Percentiles rank a stretch among this genome's conserved stretches.
These are phyloP conservation scores for Oryza punctata DNA, from an alignment of 176 grass and related monocot species.

Conservation along the genomic window DNA sequence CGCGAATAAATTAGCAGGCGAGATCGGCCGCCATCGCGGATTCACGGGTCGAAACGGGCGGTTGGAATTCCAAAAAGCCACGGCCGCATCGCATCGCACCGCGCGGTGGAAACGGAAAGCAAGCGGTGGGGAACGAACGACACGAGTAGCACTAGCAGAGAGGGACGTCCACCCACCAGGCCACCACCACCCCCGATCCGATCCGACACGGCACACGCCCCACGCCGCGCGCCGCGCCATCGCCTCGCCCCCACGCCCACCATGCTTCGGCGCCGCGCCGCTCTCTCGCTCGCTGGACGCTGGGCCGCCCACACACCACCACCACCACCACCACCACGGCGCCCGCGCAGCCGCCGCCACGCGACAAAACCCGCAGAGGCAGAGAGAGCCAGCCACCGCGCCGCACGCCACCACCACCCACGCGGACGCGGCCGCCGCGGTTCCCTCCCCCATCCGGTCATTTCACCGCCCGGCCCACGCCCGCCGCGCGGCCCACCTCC, in stretches of 20 bases:
- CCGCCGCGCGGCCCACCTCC: slow-evolving; percentile 48
- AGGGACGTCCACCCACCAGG: not conserved
- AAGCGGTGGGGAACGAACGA: too few species aligned
- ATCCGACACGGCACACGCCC: slow-evolving; percentile 46
- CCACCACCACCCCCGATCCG: not conserved
- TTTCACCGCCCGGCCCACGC: slow-evolving; percentile 45
- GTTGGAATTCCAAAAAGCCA: not conserved
- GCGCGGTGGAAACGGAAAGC: not conserved
- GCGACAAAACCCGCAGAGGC: slow-evolving; percentile 49
- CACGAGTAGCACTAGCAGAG: not conserved
- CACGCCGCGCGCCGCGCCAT: slow-evolving; percentile 26
- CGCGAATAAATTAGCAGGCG: not conserved
- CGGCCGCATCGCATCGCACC: not conserved
- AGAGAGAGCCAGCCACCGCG: slow-evolving; percentile 35
- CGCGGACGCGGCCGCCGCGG: slow-evolving; percentile 58
- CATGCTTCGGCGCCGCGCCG: not conserved
- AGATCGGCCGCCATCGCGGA: too few species aligned
- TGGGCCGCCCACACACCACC: too few species aligned
- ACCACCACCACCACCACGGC: slow-evolving; percentile 20
- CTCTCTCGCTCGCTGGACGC: too few species aligned
- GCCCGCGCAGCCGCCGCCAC: too few species aligned
- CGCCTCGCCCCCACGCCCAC: not conserved
- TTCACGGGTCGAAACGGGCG: too few species aligned
- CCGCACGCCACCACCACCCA: slow-evolving; percentile 39
- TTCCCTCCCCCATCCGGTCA: slow-evolving; percentile 46